These are phyloP conservation scores for Conringia planisiliqua DNA, from an alignment of 345 rosid genomes.

Conservation along the genomic window DNA sequence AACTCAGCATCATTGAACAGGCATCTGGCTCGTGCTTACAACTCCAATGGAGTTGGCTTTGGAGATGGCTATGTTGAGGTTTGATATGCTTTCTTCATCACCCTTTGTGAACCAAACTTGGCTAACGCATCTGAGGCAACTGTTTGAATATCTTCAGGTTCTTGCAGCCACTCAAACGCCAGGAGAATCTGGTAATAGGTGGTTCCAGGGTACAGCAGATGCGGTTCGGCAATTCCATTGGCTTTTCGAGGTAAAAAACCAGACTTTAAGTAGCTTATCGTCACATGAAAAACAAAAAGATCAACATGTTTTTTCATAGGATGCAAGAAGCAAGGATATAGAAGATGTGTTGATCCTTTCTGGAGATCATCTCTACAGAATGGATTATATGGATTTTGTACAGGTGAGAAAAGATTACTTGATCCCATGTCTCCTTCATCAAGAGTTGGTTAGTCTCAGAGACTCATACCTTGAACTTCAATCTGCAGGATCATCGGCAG, in stretches of 20 bases:
- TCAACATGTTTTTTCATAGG: constrained; percentile 36
- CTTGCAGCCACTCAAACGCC: constrained; percentile 97
- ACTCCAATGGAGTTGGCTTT: constrained; percentile 65
- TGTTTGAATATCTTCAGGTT: constrained; percentile 40
- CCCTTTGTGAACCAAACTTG: neutral
- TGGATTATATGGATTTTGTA: constrained; percentile 95
- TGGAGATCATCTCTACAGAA: constrained; percentile 89
- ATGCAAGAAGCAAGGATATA: constrained; percentile 67
- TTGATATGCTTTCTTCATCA: constrained; percentile 9
- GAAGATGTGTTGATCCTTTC: constrained; percentile 92
- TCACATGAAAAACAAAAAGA: neutral
- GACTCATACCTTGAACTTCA: constrained; percentile 6
- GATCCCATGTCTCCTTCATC: neutral
- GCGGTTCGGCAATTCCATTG: constrained; percentile 95
- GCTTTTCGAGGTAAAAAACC: constrained; percentile 76
- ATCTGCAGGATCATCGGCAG: constrained; percentile 75
- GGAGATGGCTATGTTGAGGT: constrained; percentile 95
- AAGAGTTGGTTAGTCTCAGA: neutral
- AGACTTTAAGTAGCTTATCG: neutral
- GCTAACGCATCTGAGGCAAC: neutral
- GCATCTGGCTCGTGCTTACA: constrained; percentile 87
- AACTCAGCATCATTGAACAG: constrained; percentile 91
- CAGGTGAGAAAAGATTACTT: constrained; percentile 43
- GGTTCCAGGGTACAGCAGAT: constrained; percentile 99
- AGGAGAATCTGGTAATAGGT: constrained; percentile 81